These are phyloP conservation scores for Ascochyta rabiei DNA, from an alignment of 2,329 filamentous ascomycete species.

Conservation along the genomic window DNA sequence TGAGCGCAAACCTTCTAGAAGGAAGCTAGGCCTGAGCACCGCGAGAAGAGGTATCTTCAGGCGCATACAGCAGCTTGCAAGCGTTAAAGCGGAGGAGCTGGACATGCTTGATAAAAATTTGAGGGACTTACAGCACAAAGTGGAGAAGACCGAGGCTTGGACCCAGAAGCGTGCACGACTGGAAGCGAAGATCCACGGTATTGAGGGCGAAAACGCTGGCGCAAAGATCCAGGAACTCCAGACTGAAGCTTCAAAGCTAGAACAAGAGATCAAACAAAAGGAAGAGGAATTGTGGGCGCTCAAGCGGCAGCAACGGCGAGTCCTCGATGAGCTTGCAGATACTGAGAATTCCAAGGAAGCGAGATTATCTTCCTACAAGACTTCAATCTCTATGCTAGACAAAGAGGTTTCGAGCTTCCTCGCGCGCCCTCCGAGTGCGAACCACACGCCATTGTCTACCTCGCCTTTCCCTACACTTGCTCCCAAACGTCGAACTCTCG, in stretches of 20 bases:
- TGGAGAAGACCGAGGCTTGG: constrained; percentile 66
- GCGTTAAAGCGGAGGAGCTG: constrained; percentile 73
- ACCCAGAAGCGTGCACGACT: constrained; percentile 62
- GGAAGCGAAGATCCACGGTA: constrained; percentile 60
- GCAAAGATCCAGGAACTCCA: constrained; percentile 60
- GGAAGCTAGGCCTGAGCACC: constrained; percentile 63
- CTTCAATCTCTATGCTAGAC: constrained; percentile 70
- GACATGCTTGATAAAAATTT: constrained; percentile 64
- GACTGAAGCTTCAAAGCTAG: constrained; percentile 59
- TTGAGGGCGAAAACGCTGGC: constrained; percentile 63
- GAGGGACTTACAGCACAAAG: constrained; percentile 61
- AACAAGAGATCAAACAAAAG: constrained; percentile 68
- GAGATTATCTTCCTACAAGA: constrained; percentile 72
- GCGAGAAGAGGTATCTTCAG: constrained; percentile 69
- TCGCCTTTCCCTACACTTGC: constrained; percentile 65
- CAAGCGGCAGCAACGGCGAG: constrained; percentile 63
- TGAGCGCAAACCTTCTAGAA: constrained; percentile 51
- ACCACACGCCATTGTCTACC: constrained; percentile 35
- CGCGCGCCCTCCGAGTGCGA: constrained; percentile 57
- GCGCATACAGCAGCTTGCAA: constrained; percentile 67
- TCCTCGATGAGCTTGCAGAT: constrained; percentile 66
- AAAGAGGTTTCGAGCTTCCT: constrained; percentile 66
- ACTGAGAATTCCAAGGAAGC: constrained; percentile 71
- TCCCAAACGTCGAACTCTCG: constrained; percentile 68
- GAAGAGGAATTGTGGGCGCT: constrained; percentile 68